Evolutionary conservation across 352 stramenopile species (phyloP).

Genomic region (Pythium guiyangense): DNA sequence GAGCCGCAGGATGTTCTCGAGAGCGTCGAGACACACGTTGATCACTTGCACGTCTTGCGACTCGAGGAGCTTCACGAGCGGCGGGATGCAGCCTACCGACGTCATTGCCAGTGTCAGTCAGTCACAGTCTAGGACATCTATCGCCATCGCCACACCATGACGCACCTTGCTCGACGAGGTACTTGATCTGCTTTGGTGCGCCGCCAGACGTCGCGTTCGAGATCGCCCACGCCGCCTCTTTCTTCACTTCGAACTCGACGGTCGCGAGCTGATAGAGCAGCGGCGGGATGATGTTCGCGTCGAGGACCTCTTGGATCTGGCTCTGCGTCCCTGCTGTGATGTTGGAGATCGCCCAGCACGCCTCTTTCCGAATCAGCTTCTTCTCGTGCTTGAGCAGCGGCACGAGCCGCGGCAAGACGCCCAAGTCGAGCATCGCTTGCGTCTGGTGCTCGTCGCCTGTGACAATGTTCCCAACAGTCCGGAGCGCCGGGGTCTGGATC

Average conservation of each 20-base stretch:
- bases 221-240: constrained; percentile 84
- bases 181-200: constrained; percentile 94
- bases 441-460: constrained; percentile 99
- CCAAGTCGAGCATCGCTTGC: constrained; percentile 98
- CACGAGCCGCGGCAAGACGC: constrained; percentile 94
- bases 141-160: not conserved
- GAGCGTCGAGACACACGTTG: constrained; percentile 95
- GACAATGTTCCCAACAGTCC: constrained; percentile 97
- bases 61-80: constrained; percentile 93
- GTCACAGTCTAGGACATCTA: not conserved
- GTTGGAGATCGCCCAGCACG: constrained; percentile 99
- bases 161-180: constrained; percentile 92
- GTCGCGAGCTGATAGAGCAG: constrained; percentile 96
- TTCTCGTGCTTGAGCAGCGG: constrained; percentile 93
- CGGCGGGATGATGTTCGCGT: constrained; percentile 96
- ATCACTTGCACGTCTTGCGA: constrained; percentile 95
- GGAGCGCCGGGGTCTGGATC: constrained; percentile 79
- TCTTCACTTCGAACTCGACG: constrained; percentile 95
- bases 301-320: constrained; percentile 98
- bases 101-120: not conserved
- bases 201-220: constrained; percentile 90
- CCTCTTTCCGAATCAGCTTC: constrained; percentile 99
- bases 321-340: constrained; percentile 98
- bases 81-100: constrained; percentile 90
- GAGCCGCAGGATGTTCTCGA: constrained; percentile 92